These are phyloP conservation scores for Triticum monococcum DNA, from an alignment of 176 grass and related monocot genomes.

Conservation along the genomic window DNA sequence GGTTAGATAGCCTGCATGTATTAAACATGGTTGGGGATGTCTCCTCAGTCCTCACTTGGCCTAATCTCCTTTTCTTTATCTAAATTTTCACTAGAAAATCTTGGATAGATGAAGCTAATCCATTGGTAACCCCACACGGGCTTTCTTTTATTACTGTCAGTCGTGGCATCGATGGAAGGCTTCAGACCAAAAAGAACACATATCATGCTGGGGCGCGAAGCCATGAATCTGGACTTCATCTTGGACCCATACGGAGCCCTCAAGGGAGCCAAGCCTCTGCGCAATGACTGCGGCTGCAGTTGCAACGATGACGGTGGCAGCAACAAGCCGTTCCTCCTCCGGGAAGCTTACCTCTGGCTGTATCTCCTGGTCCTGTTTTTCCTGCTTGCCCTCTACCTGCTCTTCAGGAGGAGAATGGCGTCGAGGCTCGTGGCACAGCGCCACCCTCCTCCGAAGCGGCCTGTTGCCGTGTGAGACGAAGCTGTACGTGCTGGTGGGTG, in stretches of 20 bases:
- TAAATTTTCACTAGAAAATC: neutral
- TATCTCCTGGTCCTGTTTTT: slow-evolving; percentile 45
- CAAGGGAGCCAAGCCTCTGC: neutral
- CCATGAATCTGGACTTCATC: slow-evolving; percentile 74
- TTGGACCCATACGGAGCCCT: slow-evolving; percentile 37
- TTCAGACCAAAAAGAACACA: slow-evolving; percentile 60
- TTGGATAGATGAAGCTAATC: neutral
- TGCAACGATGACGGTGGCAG: neutral
- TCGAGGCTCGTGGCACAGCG: slow-evolving; percentile 35
- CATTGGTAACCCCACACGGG: neutral
- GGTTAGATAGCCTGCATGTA: too few relatives aligned
- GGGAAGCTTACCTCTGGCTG: slow-evolving; percentile 42
- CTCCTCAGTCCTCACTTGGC: neutral
- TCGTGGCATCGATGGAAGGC: slow-evolving; percentile 67
- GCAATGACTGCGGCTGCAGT: slow-evolving; percentile 19
- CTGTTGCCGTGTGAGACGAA: slow-evolving; percentile 38
- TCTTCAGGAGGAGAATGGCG: slow-evolving; percentile 60
- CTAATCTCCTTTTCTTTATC: too few relatives aligned
- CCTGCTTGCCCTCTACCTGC: slow-evolving; percentile 48
- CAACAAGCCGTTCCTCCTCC: slow-evolving; percentile 34
- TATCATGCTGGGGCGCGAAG: slow-evolving; percentile 51
- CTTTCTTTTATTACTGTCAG: slow-evolving; percentile 17
- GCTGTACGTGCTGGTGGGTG: neutral
- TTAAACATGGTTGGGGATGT: too few relatives aligned
- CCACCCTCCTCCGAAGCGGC: slow-evolving; percentile 32